Percentiles rank a stretch among this genome's conserved stretches.
Conservation (phyloP, 768 basidiomycete genomes). For the Rhizopogon vulgaris region DNA sequence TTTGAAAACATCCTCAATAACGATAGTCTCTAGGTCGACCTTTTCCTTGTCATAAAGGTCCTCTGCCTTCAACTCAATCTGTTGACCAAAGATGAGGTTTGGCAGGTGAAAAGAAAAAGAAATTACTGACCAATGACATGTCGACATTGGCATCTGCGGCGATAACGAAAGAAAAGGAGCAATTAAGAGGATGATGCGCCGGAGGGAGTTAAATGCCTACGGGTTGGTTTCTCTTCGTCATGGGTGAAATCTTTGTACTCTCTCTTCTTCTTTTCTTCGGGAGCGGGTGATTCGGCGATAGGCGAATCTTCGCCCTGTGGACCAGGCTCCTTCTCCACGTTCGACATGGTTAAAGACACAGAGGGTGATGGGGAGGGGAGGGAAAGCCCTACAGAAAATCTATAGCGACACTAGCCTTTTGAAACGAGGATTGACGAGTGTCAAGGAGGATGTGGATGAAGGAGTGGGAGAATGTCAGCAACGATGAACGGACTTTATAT, state of each 20-base stretch:
- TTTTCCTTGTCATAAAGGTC: constrained; percentile 98
- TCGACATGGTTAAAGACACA: constrained; percentile 21
- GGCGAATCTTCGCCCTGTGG: constrained; percentile 46
- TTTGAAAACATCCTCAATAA: constrained; percentile 94
- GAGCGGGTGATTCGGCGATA: constrained; percentile 12
- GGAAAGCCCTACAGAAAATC: constrained; percentile 24
- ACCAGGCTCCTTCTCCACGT: constrained; percentile 63
- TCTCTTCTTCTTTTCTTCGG: constrained; percentile 52
- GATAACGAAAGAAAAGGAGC: constrained; percentile 1
- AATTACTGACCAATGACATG: constrained; percentile 61
- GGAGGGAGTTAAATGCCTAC: constrained; percentile 35
- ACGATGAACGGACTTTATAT: constrained; percentile 29
- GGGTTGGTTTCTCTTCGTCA: constrained; percentile 59
- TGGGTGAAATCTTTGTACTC: constrained; percentile 87
- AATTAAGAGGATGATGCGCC: not conserved
- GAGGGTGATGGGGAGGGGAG: not conserved
- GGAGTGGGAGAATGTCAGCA: constrained; percentile 27
- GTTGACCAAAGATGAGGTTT: not conserved
- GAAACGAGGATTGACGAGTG: constrained; percentile 2
- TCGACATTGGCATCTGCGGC: constrained; percentile 78
- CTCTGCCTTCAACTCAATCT: constrained; percentile 88
- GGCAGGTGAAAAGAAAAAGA: constrained; percentile 1
- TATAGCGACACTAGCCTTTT: constrained; percentile 17
- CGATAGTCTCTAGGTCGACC: constrained; percentile 96
- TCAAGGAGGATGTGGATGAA: constrained; percentile 15